These are phyloP conservation scores for Mortierella sp. DNA, from an alignment of 371 early-diverging fungal genomes.

Conservation along the genomic window DNA sequence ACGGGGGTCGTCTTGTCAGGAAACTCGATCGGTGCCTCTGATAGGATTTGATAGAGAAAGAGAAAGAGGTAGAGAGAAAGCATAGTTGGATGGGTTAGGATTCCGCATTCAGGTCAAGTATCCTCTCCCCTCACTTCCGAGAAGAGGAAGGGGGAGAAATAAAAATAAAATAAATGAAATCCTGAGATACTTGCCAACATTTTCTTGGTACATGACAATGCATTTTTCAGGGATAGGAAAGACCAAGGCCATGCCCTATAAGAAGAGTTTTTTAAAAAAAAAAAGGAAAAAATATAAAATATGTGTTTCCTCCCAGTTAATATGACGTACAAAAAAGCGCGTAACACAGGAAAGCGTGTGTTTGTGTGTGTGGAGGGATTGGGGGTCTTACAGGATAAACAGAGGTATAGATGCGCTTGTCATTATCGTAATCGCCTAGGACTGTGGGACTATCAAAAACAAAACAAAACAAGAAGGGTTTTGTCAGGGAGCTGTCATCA, in stretches of 20 bases:
- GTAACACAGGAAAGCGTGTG: not conserved
- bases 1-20: conserved; percentile 85
- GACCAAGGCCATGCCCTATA: conserved; percentile 74
- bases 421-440: conserved; percentile 71
- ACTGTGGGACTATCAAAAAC: conserved; percentile 61
- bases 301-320: too few species aligned
- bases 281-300: too few species aligned
- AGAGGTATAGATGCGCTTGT: conserved; percentile 66
- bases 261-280: too few species aligned
- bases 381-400: conserved; percentile 70
- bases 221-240: conserved; percentile 77
- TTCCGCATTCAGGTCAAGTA: not conserved
- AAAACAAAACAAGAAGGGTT: not conserved
- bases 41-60: not conserved
- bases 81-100: too few species aligned
- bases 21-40: conserved; percentile 72
- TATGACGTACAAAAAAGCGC: too few species aligned
- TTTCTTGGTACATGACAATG: conserved; percentile 58
- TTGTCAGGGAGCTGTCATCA: too few species aligned
- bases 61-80: not conserved
- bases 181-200: not conserved
- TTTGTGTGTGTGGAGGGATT: not conserved
- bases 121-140: not conserved
- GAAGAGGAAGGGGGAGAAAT: not conserved
- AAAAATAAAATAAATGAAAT: not conserved